phyloP scores from a whole-genome alignment of 192 early-diverging fungal genomes.

The Paraglomus occultum region DNA sequence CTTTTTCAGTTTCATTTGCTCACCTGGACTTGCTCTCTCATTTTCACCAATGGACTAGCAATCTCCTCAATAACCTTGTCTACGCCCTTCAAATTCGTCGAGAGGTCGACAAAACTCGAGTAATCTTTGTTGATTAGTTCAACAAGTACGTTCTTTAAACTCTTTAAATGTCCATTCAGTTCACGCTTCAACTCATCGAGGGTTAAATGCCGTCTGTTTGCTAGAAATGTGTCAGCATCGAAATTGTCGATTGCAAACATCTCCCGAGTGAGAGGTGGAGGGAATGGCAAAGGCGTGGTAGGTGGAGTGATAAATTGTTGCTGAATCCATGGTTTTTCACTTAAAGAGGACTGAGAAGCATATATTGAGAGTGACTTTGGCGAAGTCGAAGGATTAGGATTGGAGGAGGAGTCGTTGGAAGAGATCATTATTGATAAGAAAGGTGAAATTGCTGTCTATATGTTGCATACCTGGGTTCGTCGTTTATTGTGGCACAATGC shows the following conservation, averaged over 20 bases:
- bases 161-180: conserved; percentile 51
- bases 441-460: too few species aligned
- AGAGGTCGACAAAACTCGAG: conserved; percentile 77
- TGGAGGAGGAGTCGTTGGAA: too few species aligned
- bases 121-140: conserved; percentile 80
- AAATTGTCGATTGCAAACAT: conserved; percentile 44
- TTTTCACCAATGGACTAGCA: conserved; percentile 54
- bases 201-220: conserved; percentile 62
- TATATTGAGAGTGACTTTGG: too few species aligned
- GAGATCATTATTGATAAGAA: too few species aligned
- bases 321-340: too few species aligned
- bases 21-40: conserved; percentile 63
- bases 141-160: conserved; percentile 70
- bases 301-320: too few species aligned
- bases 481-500: too few species aligned
- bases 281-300: conserved; percentile 16
- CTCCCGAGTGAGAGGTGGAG: conserved; percentile 14
- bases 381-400: too few species aligned
- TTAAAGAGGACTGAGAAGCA: too few species aligned
- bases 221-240: conserved; percentile 59
- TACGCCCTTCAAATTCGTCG: conserved; percentile 73
- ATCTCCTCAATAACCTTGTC: conserved; percentile 66
- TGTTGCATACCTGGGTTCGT: too few species aligned
- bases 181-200: conserved; percentile 65
- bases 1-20: neutral